Evolutionary conservation across 805 yeast species (phyloP).

Genomic region (Wickerhamiella hasegawae): DNA sequence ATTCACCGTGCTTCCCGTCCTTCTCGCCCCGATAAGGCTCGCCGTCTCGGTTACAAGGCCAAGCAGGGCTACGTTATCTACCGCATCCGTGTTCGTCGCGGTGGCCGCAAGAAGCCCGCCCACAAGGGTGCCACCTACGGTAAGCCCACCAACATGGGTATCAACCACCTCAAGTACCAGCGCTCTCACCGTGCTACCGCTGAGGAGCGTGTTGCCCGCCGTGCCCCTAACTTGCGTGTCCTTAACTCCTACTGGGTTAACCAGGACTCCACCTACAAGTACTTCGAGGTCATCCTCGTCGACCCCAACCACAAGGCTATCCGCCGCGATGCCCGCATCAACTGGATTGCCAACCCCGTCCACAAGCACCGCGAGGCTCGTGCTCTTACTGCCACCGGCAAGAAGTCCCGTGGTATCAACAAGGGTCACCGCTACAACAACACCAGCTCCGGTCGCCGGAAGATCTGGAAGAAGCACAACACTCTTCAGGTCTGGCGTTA

Average conservation of each 20-base stretch:
- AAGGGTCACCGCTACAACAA: slow-evolving; percentile 99
- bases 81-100: slow-evolving; percentile 99
- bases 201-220: slow-evolving; percentile 99
- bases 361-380: slow-evolving; percentile 99
- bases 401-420: slow-evolving; percentile 99
- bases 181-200: slow-evolving; percentile 95
- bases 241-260: slow-evolving; percentile 99
- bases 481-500: slow-evolving; percentile 98
- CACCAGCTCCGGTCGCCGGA: slow-evolving; percentile 97
- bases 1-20: slow-evolving; percentile 99
- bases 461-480: slow-evolving; percentile 99
- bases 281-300: slow-evolving; percentile 93
- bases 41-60: slow-evolving; percentile 99
- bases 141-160: slow-evolving; percentile 99
- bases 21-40: slow-evolving; percentile 99
- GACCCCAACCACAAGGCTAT: slow-evolving; percentile 98
- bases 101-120: slow-evolving; percentile 99
- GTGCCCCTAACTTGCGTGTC: slow-evolving; percentile 97
- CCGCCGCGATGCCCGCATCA: slow-evolving; percentile 96
- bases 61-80: slow-evolving; percentile 98
- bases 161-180: slow-evolving; percentile 97
- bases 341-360: slow-evolving; percentile 99
- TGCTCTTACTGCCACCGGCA: slow-evolving; percentile 96
- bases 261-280: slow-evolving; percentile 99
- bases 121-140: slow-evolving; percentile 99